These are phyloP conservation scores for Kwoniella shandongensis DNA, from an alignment of 768 basidiomycete species.

Conservation along the genomic window DNA sequence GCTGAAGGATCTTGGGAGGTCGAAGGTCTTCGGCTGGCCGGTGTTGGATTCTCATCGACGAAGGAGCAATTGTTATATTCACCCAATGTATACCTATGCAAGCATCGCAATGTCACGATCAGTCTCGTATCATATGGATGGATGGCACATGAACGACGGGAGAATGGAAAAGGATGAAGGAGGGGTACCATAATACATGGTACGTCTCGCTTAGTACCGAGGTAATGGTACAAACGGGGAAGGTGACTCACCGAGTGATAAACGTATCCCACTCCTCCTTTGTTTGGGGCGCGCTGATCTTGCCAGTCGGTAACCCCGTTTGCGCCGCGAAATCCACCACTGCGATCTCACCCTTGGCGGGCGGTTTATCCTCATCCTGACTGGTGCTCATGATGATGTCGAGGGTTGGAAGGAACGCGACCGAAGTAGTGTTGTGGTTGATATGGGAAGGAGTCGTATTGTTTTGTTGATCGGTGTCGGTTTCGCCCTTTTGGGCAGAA, in stretches of 20 bases:
- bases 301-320: background rate
- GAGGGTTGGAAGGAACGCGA: too few relatives aligned
- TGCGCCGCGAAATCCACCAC: conserved; percentile 1
- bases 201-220: background rate
- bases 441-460: too few relatives aligned
- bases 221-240: background rate
- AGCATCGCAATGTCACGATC: too few relatives aligned
- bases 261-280: conserved; percentile 29
- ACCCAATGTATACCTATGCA: conserved; percentile 9
- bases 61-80: conserved; percentile 16
- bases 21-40: background rate
- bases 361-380: background rate
- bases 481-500: too few relatives aligned
- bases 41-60: conserved; percentile 2
- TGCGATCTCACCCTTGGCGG: background rate
- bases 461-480: too few relatives aligned
- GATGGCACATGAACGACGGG: too few relatives aligned
- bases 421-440: too few relatives aligned
- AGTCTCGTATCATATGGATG: too few relatives aligned
- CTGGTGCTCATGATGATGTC: too few relatives aligned
- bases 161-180: too few relatives aligned
- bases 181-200: background rate
- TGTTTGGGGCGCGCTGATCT: conserved; percentile 11
- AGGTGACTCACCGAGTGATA: conserved; percentile 18
- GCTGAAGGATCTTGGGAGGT: background rate